Percentiles rank a stretch among this genome's conserved stretches.
Evolutionary conservation across 139 green algal species (phyloP).

Genomic region (Coelastrella sp.): DNA sequence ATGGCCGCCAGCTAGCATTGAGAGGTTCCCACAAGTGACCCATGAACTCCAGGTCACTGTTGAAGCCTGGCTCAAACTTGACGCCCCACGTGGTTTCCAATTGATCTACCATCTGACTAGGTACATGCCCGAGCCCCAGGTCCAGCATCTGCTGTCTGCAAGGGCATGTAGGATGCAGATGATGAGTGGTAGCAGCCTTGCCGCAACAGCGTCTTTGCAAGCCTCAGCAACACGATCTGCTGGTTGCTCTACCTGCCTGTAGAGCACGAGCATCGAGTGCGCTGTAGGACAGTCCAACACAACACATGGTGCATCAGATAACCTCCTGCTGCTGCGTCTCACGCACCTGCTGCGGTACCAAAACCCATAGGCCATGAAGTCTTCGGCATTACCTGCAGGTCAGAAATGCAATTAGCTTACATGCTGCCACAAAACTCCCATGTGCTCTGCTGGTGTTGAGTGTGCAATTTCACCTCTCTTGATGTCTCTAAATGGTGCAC

Average conservation of each 20-base stretch:
- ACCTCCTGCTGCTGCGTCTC: background rate
- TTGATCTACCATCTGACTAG: constrained; percentile 57
- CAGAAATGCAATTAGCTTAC: background rate
- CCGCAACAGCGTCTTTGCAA: no score
- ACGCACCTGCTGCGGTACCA: constrained; percentile 45
- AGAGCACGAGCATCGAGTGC: no score
- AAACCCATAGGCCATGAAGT: constrained; percentile 54
- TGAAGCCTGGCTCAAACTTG: constrained; percentile 56
- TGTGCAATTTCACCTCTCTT: constrained; percentile 36
- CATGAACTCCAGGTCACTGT: constrained; percentile 60
- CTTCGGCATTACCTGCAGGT: constrained; percentile 44
- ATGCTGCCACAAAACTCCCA: no score
- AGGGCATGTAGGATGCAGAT: background rate
- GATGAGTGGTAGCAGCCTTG: no score
- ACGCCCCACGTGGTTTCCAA: constrained; percentile 61
- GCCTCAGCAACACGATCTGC: background rate
- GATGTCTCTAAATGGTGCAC: constrained; percentile 39
- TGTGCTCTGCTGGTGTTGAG: no score
- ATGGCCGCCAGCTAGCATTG: constrained; percentile 42
- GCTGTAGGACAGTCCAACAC: no score
- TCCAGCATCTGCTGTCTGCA: constrained; percentile 55
- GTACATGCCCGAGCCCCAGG: constrained; percentile 42
- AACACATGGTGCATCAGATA: no score
- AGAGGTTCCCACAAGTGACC: constrained; percentile 69
- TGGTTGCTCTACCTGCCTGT: no score